Percentiles rank a stretch among this genome's conserved stretches.
phyloP scores from a whole-genome alignment of 1,139 yeast species.

The Pneumocystis jirovecii region DNA sequence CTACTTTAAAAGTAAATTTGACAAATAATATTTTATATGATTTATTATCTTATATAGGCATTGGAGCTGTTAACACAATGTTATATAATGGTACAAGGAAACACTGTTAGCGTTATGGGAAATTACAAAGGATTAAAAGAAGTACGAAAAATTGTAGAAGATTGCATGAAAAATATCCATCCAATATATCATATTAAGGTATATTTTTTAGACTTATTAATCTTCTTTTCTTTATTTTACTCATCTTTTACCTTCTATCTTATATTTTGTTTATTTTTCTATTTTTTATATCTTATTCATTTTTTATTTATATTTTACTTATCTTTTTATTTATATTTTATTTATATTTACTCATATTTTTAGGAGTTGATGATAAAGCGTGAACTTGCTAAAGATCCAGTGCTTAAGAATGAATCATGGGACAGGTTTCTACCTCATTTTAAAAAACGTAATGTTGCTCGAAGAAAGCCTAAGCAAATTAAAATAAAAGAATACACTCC shows the following conservation, averaged over 20 bases:
- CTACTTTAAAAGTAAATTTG: slow-evolving; percentile 43
- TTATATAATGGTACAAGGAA: slow-evolving; percentile 91
- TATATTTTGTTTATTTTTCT: too few relatives aligned
- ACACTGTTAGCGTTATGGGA: slow-evolving; percentile 95
- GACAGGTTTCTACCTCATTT: slow-evolving; percentile 90
- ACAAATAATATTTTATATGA: not conserved
- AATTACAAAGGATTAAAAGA: slow-evolving; percentile 87
- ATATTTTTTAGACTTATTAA: not conserved
- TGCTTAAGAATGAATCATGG: slow-evolving; percentile 93
- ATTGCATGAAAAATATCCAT: slow-evolving; percentile 90
- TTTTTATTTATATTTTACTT: too few relatives aligned
- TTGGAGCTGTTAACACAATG: slow-evolving; percentile 84
- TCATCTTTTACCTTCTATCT: too few relatives aligned
- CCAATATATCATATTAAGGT: slow-evolving; percentile 85
- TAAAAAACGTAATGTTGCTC: slow-evolving; percentile 88
- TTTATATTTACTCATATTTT: not conserved
- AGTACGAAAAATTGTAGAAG: slow-evolving; percentile 86
- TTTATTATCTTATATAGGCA: slow-evolving; percentile 33
- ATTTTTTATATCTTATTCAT: too few relatives aligned
- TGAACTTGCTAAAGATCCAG: slow-evolving; percentile 88
- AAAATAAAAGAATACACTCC: slow-evolving; percentile 86
- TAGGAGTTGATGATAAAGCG: slow-evolving; percentile 87
- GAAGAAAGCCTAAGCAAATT: slow-evolving; percentile 67
- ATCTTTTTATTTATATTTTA: not conserved
- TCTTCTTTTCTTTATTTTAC: too few relatives aligned